These are phyloP conservation scores for Capronia americana DNA, from an alignment of 2,329 filamentous ascomycete genomes.

Conservation along the genomic window DNA sequence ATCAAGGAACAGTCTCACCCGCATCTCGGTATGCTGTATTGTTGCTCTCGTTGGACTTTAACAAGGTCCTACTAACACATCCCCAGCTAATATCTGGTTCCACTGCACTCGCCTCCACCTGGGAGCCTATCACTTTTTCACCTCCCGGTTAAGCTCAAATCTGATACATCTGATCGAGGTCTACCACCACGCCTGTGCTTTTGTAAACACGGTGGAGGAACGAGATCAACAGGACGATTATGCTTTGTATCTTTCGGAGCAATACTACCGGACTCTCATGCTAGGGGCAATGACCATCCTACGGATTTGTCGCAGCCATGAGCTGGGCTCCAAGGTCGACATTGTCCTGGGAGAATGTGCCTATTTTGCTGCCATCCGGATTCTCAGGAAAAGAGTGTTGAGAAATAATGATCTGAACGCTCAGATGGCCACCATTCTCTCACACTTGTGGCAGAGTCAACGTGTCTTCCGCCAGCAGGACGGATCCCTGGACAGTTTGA, in stretches of 20 bases:
- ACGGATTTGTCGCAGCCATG: slow-evolving; percentile 13
- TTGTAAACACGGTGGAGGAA: background rate
- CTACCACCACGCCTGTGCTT: slow-evolving; percentile 8
- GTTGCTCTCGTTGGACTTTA: no score
- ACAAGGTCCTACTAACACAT: no score
- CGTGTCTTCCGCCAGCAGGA: slow-evolving; percentile 3
- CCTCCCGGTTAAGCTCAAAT: background rate
- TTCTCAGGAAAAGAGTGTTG: slow-evolving; percentile 17
- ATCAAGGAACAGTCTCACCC: no score
- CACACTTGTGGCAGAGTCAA: slow-evolving; percentile 17
- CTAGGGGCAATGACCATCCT: slow-evolving; percentile 15
- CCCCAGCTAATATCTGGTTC: no score
- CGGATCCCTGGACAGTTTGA: slow-evolving; percentile 15
- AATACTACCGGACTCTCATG: slow-evolving; percentile 7
- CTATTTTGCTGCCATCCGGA: slow-evolving; percentile 13
- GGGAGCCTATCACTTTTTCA: slow-evolving; percentile 18
- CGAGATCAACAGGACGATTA: slow-evolving; percentile 15
- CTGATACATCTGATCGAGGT: slow-evolving; percentile 12
- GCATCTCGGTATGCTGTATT: no score
- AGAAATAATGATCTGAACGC: slow-evolving; percentile 17
- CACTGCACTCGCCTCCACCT: background rate
- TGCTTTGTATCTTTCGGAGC: slow-evolving; percentile 18
- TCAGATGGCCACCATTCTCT: slow-evolving; percentile 6
- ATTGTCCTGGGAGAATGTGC: slow-evolving; percentile 6
- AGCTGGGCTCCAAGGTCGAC: slow-evolving; percentile 15